Percentiles rank a stretch among this genome's conserved stretches.
phyloP scores from a whole-genome alignment of 306 rosid genomes.

The Cucurbita moschata region DNA sequence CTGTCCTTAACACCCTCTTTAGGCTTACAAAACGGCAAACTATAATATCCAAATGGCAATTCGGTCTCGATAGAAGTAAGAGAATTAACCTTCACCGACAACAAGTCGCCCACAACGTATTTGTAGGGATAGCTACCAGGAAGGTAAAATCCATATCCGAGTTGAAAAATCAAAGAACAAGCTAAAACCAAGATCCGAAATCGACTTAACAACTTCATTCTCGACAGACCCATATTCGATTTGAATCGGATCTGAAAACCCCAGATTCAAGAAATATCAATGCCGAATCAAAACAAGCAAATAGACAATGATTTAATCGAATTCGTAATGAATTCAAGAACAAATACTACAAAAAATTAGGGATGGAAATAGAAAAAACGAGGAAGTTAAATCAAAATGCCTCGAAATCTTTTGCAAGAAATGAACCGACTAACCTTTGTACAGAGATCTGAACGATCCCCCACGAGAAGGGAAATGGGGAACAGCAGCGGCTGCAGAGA shows the following conservation, averaged over 20 bases:
- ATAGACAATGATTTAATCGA: neutral
- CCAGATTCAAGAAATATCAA: slow-evolving; percentile 10
- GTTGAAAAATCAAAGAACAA: slow-evolving; percentile 30
- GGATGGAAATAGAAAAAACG: neutral
- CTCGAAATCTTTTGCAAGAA: neutral
- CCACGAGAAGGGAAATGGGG: neutral
- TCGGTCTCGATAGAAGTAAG: slow-evolving; percentile 58
- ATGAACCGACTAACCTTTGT: neutral
- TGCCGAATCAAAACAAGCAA: neutral
- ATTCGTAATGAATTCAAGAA: neutral
- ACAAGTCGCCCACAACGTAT: slow-evolving; percentile 26
- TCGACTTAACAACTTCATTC: slow-evolving; percentile 26
- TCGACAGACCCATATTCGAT: slow-evolving; percentile 9
- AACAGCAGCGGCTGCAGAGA: neutral
- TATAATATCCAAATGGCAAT: slow-evolving; percentile 51
- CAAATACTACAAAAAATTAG: neutral
- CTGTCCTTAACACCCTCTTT: slow-evolving; percentile 47
- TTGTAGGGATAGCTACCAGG: slow-evolving; percentile 56
- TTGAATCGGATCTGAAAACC: slow-evolving; percentile 43
- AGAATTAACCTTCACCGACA: slow-evolving; percentile 55
- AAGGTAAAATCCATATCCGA: slow-evolving; percentile 41
- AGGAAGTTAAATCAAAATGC: neutral
- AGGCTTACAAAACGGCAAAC: slow-evolving; percentile 55
- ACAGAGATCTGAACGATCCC: neutral
- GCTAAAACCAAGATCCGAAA: slow-evolving; percentile 27